A percentile compares a stretch with the other conserved stretches of the same genome.
phyloP scores from a whole-genome alignment of 164 flowering plant species.

The Pachysandra terminalis region DNA sequence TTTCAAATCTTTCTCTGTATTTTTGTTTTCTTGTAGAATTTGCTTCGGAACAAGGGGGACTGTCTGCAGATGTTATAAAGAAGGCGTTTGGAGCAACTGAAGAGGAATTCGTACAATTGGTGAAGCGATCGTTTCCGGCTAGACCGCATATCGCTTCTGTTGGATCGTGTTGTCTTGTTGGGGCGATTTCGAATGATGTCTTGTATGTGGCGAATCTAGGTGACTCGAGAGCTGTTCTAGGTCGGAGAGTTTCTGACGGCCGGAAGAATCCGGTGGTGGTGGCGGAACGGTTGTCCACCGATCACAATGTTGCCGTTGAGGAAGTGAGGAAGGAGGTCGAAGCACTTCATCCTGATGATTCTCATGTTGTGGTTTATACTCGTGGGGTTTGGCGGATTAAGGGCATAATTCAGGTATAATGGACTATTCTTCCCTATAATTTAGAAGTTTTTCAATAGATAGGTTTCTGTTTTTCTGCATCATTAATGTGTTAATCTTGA shows the following conservation, averaged over 20 bases:
- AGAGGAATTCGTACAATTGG: constrained; percentile 35
- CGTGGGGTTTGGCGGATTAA: constrained; percentile 96
- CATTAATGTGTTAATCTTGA: neutral
- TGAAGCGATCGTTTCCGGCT: constrained; percentile 32
- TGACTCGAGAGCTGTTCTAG: constrained; percentile 46
- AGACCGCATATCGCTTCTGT: constrained; percentile 42
- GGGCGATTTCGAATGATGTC: constrained; percentile 33
- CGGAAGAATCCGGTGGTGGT: constrained; percentile 23
- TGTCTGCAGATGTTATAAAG: constrained; percentile 38
- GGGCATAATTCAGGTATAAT: constrained; percentile 88
- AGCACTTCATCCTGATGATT: constrained; percentile 90
- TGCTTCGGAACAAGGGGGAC: constrained; percentile 39
- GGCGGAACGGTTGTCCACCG: constrained; percentile 68
- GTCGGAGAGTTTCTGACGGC: constrained; percentile 20
- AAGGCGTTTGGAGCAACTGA: constrained; percentile 43
- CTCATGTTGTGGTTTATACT: constrained; percentile 64
- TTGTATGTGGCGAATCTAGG: constrained; percentile 47
- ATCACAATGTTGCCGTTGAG: constrained; percentile 85
- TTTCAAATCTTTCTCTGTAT: neutral
- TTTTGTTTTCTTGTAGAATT: constrained; percentile 25
- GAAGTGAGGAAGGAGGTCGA: constrained; percentile 72
- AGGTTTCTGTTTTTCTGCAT: neutral
- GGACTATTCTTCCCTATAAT: neutral
- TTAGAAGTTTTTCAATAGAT: neutral
- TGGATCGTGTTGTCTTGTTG: constrained; percentile 47